Evolutionary conservation across 305 asterid genomes (phyloP), one percentile per base, ranked within the genome.

Genomic region (Rubia peregrina): DNA sequence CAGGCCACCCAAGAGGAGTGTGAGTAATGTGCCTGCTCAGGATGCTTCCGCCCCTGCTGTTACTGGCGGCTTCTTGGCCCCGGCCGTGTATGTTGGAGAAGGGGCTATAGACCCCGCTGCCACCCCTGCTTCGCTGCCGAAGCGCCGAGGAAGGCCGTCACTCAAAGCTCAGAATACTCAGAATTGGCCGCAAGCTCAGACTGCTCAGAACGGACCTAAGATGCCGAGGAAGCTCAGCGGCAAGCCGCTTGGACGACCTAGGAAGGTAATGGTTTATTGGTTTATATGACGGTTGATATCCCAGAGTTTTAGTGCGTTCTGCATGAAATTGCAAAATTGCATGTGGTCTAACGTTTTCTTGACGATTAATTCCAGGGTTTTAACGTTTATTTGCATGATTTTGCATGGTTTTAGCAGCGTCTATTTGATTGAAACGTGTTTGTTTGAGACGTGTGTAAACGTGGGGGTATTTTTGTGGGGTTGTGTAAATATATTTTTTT

Each of bases 231-330:
- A 80, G 80, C 80, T 79, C 57, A 78, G 83, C 7, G 96, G 92
- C 33, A 88, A 78, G 81, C 91, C 96, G 22, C 65, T 85, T 77
- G 96, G 98, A 48, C 87, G 96, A 62, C 96, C 96, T 4, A 86
- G 40, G 76, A 90, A 92, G 97, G 96, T 89, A 84, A 17, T 36
- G 7, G 40, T 36, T 36, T 36, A 36, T 36, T 36, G 7, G 40
- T 36, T 36, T 36, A 36, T 36, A 36, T 36, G 40, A 36, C 40
- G 40, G 40, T 36, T 36, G 40, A 36, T 4, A 36, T 36, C 40
- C 59, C 59, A 53, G 59, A 6, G 59, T 53, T n/a, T 51, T 6
- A 53, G 3, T n/a, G 24, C 19, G 59, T 7, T 17, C 19, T 53
- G 24, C 59, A 53, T 51, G 57, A 30, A 30, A 30, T 30, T 30